Conservation (phyloP, 208 protist genomes). For the Phytomonas francai region DNA sequence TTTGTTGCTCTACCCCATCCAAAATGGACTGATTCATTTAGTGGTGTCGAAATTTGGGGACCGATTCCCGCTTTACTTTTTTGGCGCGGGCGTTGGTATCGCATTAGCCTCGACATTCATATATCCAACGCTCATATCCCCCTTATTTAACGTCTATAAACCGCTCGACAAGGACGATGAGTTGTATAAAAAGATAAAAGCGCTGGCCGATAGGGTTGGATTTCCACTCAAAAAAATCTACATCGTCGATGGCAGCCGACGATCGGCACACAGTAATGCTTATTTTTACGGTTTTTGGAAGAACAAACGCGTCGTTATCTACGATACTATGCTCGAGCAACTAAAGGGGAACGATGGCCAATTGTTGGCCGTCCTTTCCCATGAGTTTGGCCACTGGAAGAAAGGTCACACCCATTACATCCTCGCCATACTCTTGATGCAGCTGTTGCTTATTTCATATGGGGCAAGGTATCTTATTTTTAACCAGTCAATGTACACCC, state of each 20-base stretch:
- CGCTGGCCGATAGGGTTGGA: slow-evolving; percentile 24
- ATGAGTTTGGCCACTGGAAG: slow-evolving; percentile 90
- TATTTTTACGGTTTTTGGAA: slow-evolving; percentile 85
- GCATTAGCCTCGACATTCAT: slow-evolving; percentile 35
- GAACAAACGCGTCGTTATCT: slow-evolving; percentile 87
- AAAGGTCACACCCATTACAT: slow-evolving; percentile 41
- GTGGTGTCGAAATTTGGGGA: slow-evolving; percentile 65
- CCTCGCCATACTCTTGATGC: slow-evolving; percentile 22
- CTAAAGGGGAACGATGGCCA: slow-evolving; percentile 46
- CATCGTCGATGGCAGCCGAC: slow-evolving; percentile 66
- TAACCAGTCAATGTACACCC: slow-evolving; percentile 39
- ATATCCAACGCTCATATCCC: slow-evolving; percentile 70
- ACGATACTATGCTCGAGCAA: slow-evolving; percentile 82
- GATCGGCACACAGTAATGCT: slow-evolving; percentile 81
- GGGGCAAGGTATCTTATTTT: slow-evolving; percentile 58
- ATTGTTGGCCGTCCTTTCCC: slow-evolving; percentile 67
- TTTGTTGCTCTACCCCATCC: slow-evolving; percentile 33
- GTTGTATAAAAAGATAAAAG: slow-evolving; percentile 44
- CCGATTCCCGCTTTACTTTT: slow-evolving; percentile 76
- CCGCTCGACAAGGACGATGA: slow-evolving; percentile 26
- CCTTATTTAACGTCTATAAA: slow-evolving; percentile 87
- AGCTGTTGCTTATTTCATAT: slow-evolving; percentile 49
- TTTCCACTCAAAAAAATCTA: slow-evolving; percentile 76
- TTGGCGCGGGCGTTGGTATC: slow-evolving; percentile 27
- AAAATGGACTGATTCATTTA: slow-evolving; percentile 43